Evolutionary conservation across 2,329 filamentous ascomycete species (phyloP), one percentile per base, ranked within the genome.

Genomic region (Lojkania enalia): DNA sequence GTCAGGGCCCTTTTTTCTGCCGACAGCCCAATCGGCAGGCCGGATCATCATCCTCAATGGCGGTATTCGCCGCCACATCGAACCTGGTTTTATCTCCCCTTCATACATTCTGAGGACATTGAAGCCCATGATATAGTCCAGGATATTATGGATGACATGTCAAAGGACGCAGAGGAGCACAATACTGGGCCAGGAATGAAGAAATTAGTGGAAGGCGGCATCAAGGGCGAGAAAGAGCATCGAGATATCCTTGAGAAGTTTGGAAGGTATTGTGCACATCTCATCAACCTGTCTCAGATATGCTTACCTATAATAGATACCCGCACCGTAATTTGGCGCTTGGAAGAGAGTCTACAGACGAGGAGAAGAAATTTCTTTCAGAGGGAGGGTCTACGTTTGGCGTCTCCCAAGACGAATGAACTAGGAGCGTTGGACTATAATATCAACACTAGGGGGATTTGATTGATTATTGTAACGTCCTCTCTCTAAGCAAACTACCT

Each of bases 41-140:
- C 57, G 21, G 65, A 71, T 37, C 46, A 57, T 18, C 61, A 69
- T 27, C 61, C 62, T 1, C 45, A 51, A 7, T 68, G 60, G 49
- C 57, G 54, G 4, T 41, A 46, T 2, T 74, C 66, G 3, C 60
- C 49, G 0, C 58, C 66, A 6, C 73, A 75, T 35, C 73, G 78
- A 2, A 63, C 67, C 15, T 86, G 82, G 81, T 79, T 85, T 56
- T 77, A 77, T 55, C 65, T 85, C 55, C 81, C 83, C 0, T 63
- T 85, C 4, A 76, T 80, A 73, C 83, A 86, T 61, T 77, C 78
- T 0, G 82, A 85, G 58, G 66, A 76, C 16, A 39, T 75, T 1
- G 56, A 64, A 0, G 63, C 69, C 3, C 82, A 84, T 44, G 61
- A 77, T 7, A 42, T 61, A 20, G 66, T 71, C 3, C 44, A 66